Evolutionary conservation across 192 early-diverging fungal species (phyloP).

Genomic region (Thamnidium elegans): DNA sequence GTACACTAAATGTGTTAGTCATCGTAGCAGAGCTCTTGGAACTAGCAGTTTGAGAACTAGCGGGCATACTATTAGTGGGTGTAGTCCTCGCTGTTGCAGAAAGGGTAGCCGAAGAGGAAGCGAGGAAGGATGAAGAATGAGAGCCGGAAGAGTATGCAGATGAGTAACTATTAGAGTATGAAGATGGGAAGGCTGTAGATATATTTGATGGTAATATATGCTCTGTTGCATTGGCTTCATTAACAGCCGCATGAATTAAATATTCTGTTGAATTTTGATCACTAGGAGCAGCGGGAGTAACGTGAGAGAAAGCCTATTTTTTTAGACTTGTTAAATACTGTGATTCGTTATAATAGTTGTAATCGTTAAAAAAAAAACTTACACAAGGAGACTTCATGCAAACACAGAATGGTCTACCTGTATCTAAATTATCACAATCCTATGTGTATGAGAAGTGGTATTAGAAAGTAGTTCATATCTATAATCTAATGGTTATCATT

Average conservation of each 20-base stretch:
- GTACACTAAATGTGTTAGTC: background rate
- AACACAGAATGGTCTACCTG: constrained; percentile 7
- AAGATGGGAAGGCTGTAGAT: too few species aligned
- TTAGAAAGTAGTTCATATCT: background rate
- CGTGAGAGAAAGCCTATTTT: background rate
- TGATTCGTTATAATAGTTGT: background rate
- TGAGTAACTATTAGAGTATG: too few species aligned
- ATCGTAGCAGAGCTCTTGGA: background rate
- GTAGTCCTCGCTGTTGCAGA: background rate
- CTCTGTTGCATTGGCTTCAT: too few species aligned
- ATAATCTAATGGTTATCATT: background rate
- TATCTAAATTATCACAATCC: constrained; percentile 17
- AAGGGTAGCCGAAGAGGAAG: background rate
- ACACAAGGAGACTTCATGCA: constrained; percentile 14
- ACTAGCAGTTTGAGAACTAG: background rate
- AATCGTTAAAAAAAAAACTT: background rate
- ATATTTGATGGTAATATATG: too few species aligned
- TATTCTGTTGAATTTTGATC: too few species aligned
- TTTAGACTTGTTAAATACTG: background rate
- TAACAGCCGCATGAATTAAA: too few species aligned
- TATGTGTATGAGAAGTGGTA: background rate
- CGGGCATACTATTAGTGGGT: background rate
- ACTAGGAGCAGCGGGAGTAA: background rate
- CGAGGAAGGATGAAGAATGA: too few species aligned
- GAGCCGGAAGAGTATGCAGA: too few species aligned